Conservation (phyloP, 805 yeast genomes). For the Helenozyma baotianmanensis region DNA sequence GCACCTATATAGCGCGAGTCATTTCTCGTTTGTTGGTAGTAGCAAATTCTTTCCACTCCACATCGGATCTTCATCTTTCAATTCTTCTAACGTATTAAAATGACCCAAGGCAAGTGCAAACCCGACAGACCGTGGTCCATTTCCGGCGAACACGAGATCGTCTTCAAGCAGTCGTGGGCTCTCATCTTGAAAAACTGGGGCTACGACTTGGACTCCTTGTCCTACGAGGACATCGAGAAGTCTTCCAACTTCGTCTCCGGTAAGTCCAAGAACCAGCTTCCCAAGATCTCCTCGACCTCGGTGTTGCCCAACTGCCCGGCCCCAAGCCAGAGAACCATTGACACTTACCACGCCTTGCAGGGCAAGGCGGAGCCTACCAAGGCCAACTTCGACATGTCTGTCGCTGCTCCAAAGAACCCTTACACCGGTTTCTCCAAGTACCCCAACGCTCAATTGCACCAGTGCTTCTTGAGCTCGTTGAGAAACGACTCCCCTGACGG, state of each 20-base stretch:
- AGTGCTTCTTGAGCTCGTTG: conserved; percentile 10
- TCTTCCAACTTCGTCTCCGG: conserved; percentile 8
- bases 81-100: not conserved
- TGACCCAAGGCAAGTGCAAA: conserved; percentile 4
- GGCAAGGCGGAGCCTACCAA: conserved; percentile 7
- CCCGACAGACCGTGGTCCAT: conserved; percentile 17
- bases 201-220: conserved; percentile 11
- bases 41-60: not conserved
- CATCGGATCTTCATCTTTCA: not conserved
- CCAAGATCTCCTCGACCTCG: conserved; percentile 8
- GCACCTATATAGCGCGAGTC: not conserved
- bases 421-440: conserved; percentile 7
- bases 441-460: conserved; percentile 13
- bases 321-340: conserved; percentile 9
- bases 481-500: conserved; percentile 15
- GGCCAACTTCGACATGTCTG: conserved; percentile 10
- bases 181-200: conserved; percentile 45
- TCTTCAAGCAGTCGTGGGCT: conserved; percentile 70
- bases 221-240: conserved; percentile 11
- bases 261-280: conserved; percentile 9
- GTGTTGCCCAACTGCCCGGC: conserved; percentile 7
- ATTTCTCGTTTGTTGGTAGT: no score
- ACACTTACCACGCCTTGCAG: conserved; percentile 6
- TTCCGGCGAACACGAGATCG: conserved; percentile 53
- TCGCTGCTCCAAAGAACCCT: conserved; percentile 4